These are phyloP conservation scores for Hirschioporus abietinus DNA, from an alignment of 768 basidiomycete species.

Conservation along the genomic window DNA sequence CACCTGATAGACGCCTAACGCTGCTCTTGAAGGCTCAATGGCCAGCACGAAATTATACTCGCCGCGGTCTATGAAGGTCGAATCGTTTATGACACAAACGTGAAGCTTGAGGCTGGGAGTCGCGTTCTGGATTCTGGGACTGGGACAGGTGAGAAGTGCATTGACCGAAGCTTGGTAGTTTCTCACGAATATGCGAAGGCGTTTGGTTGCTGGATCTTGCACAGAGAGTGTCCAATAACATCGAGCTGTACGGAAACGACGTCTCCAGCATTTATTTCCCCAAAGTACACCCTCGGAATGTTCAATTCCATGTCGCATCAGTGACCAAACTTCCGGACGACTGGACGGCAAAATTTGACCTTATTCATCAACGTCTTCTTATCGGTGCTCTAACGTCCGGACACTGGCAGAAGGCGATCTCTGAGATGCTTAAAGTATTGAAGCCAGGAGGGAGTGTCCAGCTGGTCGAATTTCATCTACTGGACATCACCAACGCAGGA, in stretches of 20 bases:
- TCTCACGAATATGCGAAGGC: neutral
- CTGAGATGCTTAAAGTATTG: neutral
- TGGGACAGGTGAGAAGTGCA: neutral
- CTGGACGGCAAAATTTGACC: neutral
- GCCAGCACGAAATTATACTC: neutral
- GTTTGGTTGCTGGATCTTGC: neutral
- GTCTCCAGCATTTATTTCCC: neutral
- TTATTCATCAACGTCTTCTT: neutral
- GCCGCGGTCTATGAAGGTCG: constrained; percentile 1
- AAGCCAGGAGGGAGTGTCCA: neutral
- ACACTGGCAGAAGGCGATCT: neutral
- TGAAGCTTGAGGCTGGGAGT: neutral
- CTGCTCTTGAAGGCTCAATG: neutral
- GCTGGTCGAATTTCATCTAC: neutral
- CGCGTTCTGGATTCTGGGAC: neutral
- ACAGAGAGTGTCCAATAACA: neutral
- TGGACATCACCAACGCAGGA: constrained; percentile 11
- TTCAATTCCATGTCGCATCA: neutral
- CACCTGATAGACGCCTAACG: neutral
- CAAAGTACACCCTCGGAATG: neutral
- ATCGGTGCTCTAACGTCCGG: neutral
- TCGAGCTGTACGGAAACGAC: neutral
- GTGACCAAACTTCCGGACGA: neutral
- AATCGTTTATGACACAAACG: neutral
- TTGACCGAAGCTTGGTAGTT: neutral